Evolutionary conservation across 805 yeast genomes (phyloP).

Genomic region (Ogataea chonburiensis): DNA sequence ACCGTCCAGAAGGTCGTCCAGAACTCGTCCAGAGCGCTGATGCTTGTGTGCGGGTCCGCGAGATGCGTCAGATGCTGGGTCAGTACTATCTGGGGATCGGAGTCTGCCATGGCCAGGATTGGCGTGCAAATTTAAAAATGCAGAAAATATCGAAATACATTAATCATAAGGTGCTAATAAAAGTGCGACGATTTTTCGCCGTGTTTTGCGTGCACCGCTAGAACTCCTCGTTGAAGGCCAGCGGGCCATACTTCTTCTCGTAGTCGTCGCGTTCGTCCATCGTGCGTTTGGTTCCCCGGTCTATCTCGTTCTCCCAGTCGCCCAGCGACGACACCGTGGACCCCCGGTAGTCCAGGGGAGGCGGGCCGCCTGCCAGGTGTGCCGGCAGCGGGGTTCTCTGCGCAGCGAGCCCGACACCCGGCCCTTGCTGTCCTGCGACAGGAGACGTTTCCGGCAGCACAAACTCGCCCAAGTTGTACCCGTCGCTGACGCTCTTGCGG

Average conservation of each 20-base stretch:
- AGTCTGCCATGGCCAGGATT: conserved; percentile 55
- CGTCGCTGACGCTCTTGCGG: conserved; percentile 64
- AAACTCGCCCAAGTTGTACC: conserved; percentile 38
- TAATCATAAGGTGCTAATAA: conserved; percentile 2
- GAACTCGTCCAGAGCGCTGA: conserved; percentile 37
- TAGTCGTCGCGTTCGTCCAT: conserved; percentile 26
- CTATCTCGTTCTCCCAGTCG: conserved; percentile 41
- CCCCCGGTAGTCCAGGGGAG: conserved; percentile 41
- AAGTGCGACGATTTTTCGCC: neutral
- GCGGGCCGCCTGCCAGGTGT: conserved; percentile 38
- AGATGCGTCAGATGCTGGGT: conserved; percentile 61
- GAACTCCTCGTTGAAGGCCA: conserved; percentile 50
- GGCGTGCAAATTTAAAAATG: conserved; percentile 4
- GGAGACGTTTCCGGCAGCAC: neutral
- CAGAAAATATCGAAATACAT: conserved; percentile 3
- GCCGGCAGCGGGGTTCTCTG: conserved; percentile 43
- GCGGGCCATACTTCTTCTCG: conserved; percentile 41
- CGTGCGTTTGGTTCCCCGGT: conserved; percentile 16
- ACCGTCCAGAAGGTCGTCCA: conserved; percentile 47
- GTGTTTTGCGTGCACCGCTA: too few relatives aligned
- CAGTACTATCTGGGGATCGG: conserved; percentile 65
- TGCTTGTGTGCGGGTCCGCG: conserved; percentile 43
- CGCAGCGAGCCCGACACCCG: conserved; percentile 11
- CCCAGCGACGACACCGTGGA: conserved; percentile 47
- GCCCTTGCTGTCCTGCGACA: neutral